These are phyloP conservation scores for Nicotiana attenuata DNA, from an alignment of 257 asterid species.

Conservation along the genomic window DNA sequence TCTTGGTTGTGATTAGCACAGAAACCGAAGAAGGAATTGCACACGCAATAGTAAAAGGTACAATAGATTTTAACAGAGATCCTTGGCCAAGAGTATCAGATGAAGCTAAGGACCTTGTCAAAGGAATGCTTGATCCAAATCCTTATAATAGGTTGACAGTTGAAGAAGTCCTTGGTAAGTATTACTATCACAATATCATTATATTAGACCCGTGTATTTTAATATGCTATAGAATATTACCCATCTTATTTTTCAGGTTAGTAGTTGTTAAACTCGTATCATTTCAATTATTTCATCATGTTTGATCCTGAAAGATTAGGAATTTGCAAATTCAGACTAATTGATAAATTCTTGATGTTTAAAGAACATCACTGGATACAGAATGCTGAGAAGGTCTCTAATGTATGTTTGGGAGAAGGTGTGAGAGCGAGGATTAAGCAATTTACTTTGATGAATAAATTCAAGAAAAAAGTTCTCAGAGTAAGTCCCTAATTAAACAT, in stretches of 20 bases:
- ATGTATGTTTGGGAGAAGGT: conserved; percentile 60
- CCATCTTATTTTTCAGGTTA: not conserved
- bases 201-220: not conserved
- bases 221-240: not conserved
- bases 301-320: not conserved
- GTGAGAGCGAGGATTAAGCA: conserved; percentile 73
- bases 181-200: not conserved
- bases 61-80: conserved; percentile 57
- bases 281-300: not conserved
- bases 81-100: conserved; percentile 84
- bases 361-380: conserved; percentile 66
- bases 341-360: not conserved
- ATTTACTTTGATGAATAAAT: conserved; percentile 80
- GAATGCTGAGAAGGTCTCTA: conserved; percentile 58
- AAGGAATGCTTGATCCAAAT: conserved; percentile 64
- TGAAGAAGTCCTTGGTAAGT: conserved; percentile 60
- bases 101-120: conserved; percentile 67
- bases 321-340: not conserved
- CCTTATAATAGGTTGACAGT: conserved; percentile 58
- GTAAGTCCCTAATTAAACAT: conserved; percentile 29
- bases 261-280: too few species aligned
- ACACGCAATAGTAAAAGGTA: conserved; percentile 67
- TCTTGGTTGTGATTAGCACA: conserved; percentile 39
- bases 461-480: conserved; percentile 78
- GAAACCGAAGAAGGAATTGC: conserved; percentile 93